phyloP scores from a whole-genome alignment of 441 rosid genomes.

The Gossypium schwendimanii region DNA sequence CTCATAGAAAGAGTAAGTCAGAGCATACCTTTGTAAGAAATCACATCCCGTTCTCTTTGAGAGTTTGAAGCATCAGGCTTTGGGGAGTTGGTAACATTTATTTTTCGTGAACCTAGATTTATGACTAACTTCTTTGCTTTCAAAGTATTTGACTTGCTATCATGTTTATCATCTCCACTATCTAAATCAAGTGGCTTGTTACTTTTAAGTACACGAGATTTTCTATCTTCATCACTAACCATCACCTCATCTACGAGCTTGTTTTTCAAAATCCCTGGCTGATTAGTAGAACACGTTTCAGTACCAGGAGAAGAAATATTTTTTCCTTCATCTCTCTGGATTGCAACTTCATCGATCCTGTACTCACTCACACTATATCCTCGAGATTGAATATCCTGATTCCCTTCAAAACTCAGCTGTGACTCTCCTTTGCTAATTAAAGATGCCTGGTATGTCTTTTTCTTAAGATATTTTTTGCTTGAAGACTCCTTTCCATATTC shows the following conservation, averaged over 20 bases:
- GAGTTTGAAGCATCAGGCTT: slow-evolving; percentile 61
- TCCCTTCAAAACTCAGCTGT: slow-evolving; percentile 32
- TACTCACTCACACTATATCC: slow-evolving; percentile 35
- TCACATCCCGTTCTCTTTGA: slow-evolving; percentile 52
- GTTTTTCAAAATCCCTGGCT: slow-evolving; percentile 65
- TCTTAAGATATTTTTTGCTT: slow-evolving; percentile 49
- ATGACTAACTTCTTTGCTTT: slow-evolving; percentile 87
- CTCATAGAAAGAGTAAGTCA: not conserved
- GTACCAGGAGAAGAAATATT: slow-evolving; percentile 44
- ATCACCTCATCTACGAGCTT: slow-evolving; percentile 85
- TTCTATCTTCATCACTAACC: slow-evolving; percentile 67
- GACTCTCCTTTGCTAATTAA: slow-evolving; percentile 33
- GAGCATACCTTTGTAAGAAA: slow-evolving; percentile 49
- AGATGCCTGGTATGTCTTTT: slow-evolving; percentile 38
- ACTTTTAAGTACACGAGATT: slow-evolving; percentile 53
- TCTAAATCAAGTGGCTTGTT: slow-evolving; percentile 54
- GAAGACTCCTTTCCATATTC: slow-evolving; percentile 58
- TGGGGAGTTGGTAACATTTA: slow-evolving; percentile 64
- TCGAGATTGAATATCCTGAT: slow-evolving; percentile 33
- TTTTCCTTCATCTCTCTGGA: slow-evolving; percentile 37
- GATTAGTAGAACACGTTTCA: slow-evolving; percentile 54
- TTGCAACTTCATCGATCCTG: slow-evolving; percentile 29
- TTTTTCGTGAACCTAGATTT: slow-evolving; percentile 74
- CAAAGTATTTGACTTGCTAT: slow-evolving; percentile 48
- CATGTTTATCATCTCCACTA: slow-evolving; percentile 51